phyloP scores from a whole-genome alignment of 805 yeast species.

The Kazachstania martiniae region DNA sequence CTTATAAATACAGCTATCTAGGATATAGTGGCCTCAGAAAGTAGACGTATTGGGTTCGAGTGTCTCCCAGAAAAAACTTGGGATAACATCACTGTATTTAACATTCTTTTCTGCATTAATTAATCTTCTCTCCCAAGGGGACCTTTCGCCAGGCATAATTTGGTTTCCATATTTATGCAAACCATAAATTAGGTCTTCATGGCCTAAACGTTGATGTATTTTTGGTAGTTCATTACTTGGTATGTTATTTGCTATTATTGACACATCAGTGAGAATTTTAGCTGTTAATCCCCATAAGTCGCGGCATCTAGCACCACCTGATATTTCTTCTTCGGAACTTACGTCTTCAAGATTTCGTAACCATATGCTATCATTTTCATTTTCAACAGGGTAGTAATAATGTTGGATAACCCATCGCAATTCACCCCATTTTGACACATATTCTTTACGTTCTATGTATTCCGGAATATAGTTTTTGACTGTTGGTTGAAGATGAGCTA shows the following conservation, averaged over 20 bases:
- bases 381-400: slow-evolving; percentile 46
- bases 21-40: too few relatives aligned
- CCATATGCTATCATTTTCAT: slow-evolving; percentile 51
- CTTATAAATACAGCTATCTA: too few relatives aligned
- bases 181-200: slow-evolving; percentile 55
- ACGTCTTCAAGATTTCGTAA: slow-evolving; percentile 47
- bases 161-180: slow-evolving; percentile 45
- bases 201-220: slow-evolving; percentile 15
- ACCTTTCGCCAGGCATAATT: slow-evolving; percentile 37
- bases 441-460: slow-evolving; percentile 23
- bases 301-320: slow-evolving; percentile 33
- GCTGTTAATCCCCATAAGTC: slow-evolving; percentile 83
- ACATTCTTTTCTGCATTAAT: slow-evolving; percentile 29
- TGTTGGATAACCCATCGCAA: slow-evolving; percentile 56
- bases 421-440: slow-evolving; percentile 56
- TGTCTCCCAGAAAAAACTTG: too few relatives aligned
- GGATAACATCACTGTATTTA: slow-evolving; percentile 28
- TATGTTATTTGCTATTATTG: slow-evolving; percentile 41
- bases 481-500: slow-evolving; percentile 16
- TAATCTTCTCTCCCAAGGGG: slow-evolving; percentile 44
- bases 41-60: too few relatives aligned
- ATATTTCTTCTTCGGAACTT: slow-evolving; percentile 44
- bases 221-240: slow-evolving; percentile 25
- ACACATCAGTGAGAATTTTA: slow-evolving; percentile 62
- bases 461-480: slow-evolving; percentile 22